A percentile compares a stretch with the other conserved stretches of the same genome.
These are phyloP conservation scores for Eurotiales sp. DNA, from an alignment of 2,329 filamentous ascomycete genomes.

Conservation along the genomic window DNA sequence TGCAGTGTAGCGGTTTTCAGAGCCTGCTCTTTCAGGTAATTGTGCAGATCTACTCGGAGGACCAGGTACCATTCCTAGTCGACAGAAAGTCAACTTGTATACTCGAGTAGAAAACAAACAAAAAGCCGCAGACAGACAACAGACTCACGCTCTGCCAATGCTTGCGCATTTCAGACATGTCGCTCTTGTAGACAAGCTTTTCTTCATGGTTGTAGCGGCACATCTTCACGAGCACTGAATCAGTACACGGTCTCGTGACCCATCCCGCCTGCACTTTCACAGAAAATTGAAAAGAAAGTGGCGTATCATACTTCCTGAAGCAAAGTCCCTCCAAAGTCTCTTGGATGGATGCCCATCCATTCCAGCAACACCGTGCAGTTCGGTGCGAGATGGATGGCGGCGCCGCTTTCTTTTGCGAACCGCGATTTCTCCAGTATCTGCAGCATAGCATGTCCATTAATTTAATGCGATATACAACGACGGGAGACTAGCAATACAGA, in stretches of 20 bases:
- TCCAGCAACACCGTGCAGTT: constrained; percentile 25
- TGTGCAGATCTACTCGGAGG: constrained; percentile 44
- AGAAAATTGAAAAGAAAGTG: not conserved
- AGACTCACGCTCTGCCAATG: not conserved
- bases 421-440: constrained; percentile 28
- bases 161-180: not conserved
- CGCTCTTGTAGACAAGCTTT: not conserved
- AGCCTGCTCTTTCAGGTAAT: constrained; percentile 31
- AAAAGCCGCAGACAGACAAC: no score
- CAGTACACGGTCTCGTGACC: no score
- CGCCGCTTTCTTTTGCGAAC: constrained; percentile 24
- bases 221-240: no score
- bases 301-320: constrained; percentile 18
- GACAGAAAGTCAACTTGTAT: not conserved
- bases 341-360: constrained; percentile 23
- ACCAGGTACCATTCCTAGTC: constrained; percentile 30
- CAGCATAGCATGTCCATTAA: not conserved
- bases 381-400: constrained; percentile 25
- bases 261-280: no score
- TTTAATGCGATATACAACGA: no score
- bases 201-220: not conserved
- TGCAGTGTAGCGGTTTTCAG: constrained; percentile 21
- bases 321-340: constrained; percentile 23
- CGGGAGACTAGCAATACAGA: constrained; percentile 21
- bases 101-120: no score